Evolutionary conservation across 352 stramenopile genomes (phyloP).

Genomic region (Globisporangium middletonii): DNA sequence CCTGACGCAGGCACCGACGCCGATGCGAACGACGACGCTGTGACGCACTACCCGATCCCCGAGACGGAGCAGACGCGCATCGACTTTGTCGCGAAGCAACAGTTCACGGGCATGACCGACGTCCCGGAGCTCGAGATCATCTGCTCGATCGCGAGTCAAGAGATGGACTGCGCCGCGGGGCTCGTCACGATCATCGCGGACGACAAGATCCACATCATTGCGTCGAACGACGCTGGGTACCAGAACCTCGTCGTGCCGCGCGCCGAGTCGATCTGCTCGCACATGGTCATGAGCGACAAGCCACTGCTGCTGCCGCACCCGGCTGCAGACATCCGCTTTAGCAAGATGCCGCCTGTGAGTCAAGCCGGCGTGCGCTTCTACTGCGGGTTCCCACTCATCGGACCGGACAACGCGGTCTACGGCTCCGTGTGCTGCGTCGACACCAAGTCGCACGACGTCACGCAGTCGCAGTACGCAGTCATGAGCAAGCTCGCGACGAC

Average conservation of each 20-base stretch:
- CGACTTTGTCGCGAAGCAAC: slow-evolving; percentile 16
- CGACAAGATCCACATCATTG: slow-evolving; percentile 33
- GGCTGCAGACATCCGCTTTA: slow-evolving; percentile 49
- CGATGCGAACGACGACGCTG: slow-evolving; percentile 14
- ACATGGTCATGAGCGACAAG: slow-evolving; percentile 45
- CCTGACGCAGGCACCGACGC: slow-evolving; percentile 10
- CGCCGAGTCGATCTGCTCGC: slow-evolving; percentile 42
- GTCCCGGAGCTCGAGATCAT: slow-evolving; percentile 54
- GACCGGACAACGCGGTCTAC: slow-evolving; percentile 27
- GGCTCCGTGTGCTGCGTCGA: slow-evolving; percentile 45
- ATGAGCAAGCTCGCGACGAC: slow-evolving; percentile 28
- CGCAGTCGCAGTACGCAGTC: slow-evolving; percentile 36
- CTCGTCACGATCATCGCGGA: slow-evolving; percentile 42
- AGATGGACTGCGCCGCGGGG: slow-evolving; percentile 31
- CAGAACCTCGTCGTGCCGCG: slow-evolving; percentile 25
- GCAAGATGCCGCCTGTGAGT: slow-evolving; percentile 22
- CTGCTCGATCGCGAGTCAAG: slow-evolving; percentile 41
- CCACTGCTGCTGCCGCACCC: slow-evolving; percentile 42
- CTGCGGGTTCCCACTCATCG: slow-evolving; percentile 41
- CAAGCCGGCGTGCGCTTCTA: slow-evolving; percentile 39
- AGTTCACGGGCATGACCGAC: slow-evolving; percentile 23
- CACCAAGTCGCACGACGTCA: slow-evolving; percentile 28
- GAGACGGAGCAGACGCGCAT: slow-evolving; percentile 32
- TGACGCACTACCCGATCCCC: slow-evolving; percentile 20
- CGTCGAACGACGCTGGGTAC: slow-evolving; percentile 24